phyloP scores from a whole-genome alignment of 345 rosid genomes.

The Boechera divaricarpa region DNA sequence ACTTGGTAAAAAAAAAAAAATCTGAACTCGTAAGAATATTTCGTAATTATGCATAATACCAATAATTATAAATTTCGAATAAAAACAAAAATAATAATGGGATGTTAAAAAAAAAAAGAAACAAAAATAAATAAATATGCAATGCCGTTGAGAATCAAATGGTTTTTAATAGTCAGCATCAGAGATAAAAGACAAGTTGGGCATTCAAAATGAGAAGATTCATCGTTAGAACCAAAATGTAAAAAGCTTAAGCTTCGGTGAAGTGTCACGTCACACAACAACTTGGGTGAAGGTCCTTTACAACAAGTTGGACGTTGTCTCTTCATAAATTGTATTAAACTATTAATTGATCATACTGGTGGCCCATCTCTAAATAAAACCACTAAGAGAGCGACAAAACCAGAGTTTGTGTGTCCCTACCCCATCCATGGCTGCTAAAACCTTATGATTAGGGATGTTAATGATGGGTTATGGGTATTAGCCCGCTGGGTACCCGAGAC shows the following conservation, averaged over 20 bases:
- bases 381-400: conserved; percentile 41
- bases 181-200: conserved; percentile 32
- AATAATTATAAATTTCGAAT: background rate
- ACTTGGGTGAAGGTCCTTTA: conserved; percentile 39
- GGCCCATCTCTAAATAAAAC: conserved; percentile 26
- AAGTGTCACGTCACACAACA: conserved; percentile 38
- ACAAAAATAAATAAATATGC: background rate
- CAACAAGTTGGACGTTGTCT: conserved; percentile 41
- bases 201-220: conserved; percentile 13
- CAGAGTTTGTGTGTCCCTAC: conserved; percentile 41
- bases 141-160: conserved; percentile 40
- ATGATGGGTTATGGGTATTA: too few relatives aligned
- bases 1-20: background rate
- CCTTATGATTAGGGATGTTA: conserved; percentile 11
- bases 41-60: background rate
- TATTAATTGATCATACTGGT: conserved; percentile 9
- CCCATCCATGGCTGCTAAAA: conserved; percentile 38
- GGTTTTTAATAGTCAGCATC: conserved; percentile 37
- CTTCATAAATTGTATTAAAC: conserved; percentile 34
- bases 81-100: background rate
- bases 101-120: conserved; percentile 3
- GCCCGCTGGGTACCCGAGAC: too few relatives aligned
- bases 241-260: background rate
- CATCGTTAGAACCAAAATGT: conserved; percentile 31
- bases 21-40: background rate